Conservation (phyloP, 163 green algal species). For the Prototheca cutis region DNA sequence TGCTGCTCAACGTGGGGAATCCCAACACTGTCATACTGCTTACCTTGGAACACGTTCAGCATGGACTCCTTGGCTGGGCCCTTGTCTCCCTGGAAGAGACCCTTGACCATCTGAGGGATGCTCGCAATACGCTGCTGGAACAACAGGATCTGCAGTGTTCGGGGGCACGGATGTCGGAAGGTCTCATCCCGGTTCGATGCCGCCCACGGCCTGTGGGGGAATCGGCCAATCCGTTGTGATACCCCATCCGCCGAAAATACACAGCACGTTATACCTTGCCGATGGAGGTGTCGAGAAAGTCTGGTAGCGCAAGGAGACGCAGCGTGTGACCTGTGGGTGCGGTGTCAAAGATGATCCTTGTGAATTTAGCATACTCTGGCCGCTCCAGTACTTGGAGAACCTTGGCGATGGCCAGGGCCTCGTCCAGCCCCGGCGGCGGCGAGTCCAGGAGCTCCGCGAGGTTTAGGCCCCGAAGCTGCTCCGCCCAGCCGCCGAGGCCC, state of each 20-base stretch:
- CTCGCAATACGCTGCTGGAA: constrained; percentile 75
- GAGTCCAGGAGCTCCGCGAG: constrained; percentile 94
- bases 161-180: no score
- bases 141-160: constrained; percentile 13
- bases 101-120: constrained; percentile 64
- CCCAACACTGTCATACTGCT: no score
- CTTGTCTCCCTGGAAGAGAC: constrained; percentile 56
- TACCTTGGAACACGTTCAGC: constrained; percentile 71
- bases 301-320: constrained; percentile 80
- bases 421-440: constrained; percentile 85
- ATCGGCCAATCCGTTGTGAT: no score
- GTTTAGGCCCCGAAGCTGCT: constrained; percentile 83
- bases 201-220: no score
- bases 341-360: constrained; percentile 95
- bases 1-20: no score
- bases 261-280: no score
- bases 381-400: constrained; percentile 75
- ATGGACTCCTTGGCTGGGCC: constrained; percentile 61
- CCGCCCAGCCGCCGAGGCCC: constrained; percentile 70
- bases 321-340: constrained; percentile 93
- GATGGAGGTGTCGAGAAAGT: constrained; percentile 84
- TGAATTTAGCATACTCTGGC: constrained; percentile 87
- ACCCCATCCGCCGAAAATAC: no score
- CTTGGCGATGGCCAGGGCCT: constrained; percentile 71
- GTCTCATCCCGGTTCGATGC: no score